phyloP scores from a whole-genome alignment of 2,329 filamentous ascomycete genomes.

The Cladophialophora bantiana region DNA sequence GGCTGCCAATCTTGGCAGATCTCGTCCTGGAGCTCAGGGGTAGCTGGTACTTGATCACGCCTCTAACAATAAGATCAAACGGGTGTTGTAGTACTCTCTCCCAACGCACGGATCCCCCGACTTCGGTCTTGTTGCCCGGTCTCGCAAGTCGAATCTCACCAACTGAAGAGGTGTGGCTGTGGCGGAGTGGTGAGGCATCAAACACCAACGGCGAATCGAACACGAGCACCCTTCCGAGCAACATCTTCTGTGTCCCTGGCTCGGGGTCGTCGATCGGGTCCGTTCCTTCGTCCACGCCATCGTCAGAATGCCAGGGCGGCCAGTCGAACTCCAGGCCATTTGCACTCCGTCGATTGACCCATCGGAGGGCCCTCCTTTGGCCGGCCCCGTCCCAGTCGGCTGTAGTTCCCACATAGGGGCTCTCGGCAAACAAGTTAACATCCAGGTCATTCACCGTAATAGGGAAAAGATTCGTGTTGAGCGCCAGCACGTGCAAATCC shows the following conservation, averaged over 20 bases:
- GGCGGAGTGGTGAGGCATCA: conserved; percentile 86
- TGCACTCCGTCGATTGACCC: conserved; percentile 37
- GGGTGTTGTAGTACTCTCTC: conserved; percentile 88
- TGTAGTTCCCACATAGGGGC: conserved; percentile 75
- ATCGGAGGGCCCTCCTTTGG: conserved; percentile 42
- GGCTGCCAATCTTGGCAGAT: conserved; percentile 57
- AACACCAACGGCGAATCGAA: conserved; percentile 91
- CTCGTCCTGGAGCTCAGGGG: conserved; percentile 63
- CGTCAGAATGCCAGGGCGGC: conserved; percentile 39
- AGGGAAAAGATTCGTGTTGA: conserved; percentile 92
- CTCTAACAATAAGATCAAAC: conserved; percentile 91
- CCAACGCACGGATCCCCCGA: conserved; percentile 84
- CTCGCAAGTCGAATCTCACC: conserved; percentile 82
- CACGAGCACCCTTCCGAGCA: conserved; percentile 84
- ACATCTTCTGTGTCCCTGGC: conserved; percentile 75
- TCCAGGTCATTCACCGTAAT: conserved; percentile 87
- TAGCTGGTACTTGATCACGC: conserved; percentile 82
- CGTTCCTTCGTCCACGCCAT: conserved; percentile 61
- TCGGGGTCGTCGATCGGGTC: conserved; percentile 71
- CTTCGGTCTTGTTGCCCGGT: conserved; percentile 86
- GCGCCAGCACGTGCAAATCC: conserved; percentile 83
- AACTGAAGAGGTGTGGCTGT: conserved; percentile 72
- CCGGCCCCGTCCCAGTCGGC: conserved; percentile 32
- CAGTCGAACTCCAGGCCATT: conserved; percentile 26
- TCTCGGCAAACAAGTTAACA: conserved; percentile 93